Percentiles rank a stretch among this genome's conserved stretches.
phyloP scores from a whole-genome alignment of 768 basidiomycete genomes.

The Ramaria sp. region DNA sequence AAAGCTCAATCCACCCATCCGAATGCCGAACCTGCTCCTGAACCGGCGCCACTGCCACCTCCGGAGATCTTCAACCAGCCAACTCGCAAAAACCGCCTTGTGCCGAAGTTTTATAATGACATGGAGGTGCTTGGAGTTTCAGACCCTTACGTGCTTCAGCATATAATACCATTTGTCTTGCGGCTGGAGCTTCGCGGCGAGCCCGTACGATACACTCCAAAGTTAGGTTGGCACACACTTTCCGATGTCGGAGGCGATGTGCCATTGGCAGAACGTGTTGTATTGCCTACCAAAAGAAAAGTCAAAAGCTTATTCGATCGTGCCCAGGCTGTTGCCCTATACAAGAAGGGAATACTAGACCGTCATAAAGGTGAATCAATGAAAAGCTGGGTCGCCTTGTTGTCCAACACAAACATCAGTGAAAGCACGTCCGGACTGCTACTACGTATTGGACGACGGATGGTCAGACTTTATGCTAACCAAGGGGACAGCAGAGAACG shows the following conservation, averaged over 20 bases:
- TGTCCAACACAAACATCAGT: neutral
- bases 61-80: neutral
- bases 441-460: neutral
- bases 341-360: neutral
- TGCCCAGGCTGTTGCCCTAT: slow-evolving; percentile 17
- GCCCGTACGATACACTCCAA: slow-evolving; percentile 42
- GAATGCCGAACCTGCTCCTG: neutral
- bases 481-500: neutral
- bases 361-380: neutral
- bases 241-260: slow-evolving; percentile 19
- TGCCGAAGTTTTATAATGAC: slow-evolving; percentile 49
- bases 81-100: slow-evolving; percentile 3
- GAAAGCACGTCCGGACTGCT: neutral
- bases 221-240: slow-evolving; percentile 62
- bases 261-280: slow-evolving; percentile 13
- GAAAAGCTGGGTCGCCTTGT: neutral
- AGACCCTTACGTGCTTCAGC: slow-evolving; percentile 30
- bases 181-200: slow-evolving; percentile 47
- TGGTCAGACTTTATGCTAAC: neutral
- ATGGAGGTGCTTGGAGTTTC: slow-evolving; percentile 34
- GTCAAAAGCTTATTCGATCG: slow-evolving; percentile 26
- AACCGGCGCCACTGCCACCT: neutral
- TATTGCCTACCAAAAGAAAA: slow-evolving; percentile 5
- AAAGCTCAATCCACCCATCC: too few relatives aligned
- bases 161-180: slow-evolving; percentile 58